These are phyloP conservation scores for Boletus edulis DNA, from an alignment of 768 basidiomycete species.

Conservation along the genomic window DNA sequence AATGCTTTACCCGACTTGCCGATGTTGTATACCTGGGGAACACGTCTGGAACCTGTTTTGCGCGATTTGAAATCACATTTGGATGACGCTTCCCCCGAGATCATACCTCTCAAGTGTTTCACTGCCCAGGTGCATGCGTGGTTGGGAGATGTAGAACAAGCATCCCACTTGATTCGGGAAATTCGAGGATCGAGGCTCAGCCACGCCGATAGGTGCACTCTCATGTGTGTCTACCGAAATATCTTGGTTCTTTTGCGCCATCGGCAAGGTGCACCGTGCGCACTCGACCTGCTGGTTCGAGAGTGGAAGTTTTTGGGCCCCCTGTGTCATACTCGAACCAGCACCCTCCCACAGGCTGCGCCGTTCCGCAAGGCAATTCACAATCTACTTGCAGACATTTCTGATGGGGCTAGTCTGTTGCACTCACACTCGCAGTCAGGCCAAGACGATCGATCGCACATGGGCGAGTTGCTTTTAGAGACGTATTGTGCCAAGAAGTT, in stretches of 20 bases:
- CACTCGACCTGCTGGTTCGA: constrained; percentile 39
- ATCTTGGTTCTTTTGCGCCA: constrained; percentile 37
- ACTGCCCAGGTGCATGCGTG: constrained; percentile 35
- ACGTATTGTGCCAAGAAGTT: constrained; percentile 33
- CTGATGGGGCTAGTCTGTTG: constrained; percentile 31
- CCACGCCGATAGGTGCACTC: constrained; percentile 19
- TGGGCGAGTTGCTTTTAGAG: constrained; percentile 43
- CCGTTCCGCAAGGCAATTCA: constrained; percentile 31
- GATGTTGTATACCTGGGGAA: constrained; percentile 35
- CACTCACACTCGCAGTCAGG: constrained; percentile 23
- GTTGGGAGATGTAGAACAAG: constrained; percentile 36
- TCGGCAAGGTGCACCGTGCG: constrained; percentile 30
- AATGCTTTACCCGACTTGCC: constrained; percentile 17
- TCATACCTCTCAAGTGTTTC: constrained; percentile 28
- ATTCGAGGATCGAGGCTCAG: constrained; percentile 20
- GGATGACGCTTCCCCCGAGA: constrained; percentile 13
- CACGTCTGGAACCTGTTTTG: constrained; percentile 35
- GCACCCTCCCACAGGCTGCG: constrained; percentile 5
- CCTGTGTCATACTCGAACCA: constrained; percentile 13
- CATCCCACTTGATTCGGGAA: constrained; percentile 27
- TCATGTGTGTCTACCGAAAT: constrained; percentile 35
- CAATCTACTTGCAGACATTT: constrained; percentile 29
- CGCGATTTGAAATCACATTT: constrained; percentile 26
- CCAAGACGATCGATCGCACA: constrained; percentile 24
- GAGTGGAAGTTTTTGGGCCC: constrained; percentile 36